Percentiles rank a stretch among this genome's conserved stretches.
Conservation (phyloP, 2,329 filamentous ascomycete species). For the Didymella sp. region DNA sequence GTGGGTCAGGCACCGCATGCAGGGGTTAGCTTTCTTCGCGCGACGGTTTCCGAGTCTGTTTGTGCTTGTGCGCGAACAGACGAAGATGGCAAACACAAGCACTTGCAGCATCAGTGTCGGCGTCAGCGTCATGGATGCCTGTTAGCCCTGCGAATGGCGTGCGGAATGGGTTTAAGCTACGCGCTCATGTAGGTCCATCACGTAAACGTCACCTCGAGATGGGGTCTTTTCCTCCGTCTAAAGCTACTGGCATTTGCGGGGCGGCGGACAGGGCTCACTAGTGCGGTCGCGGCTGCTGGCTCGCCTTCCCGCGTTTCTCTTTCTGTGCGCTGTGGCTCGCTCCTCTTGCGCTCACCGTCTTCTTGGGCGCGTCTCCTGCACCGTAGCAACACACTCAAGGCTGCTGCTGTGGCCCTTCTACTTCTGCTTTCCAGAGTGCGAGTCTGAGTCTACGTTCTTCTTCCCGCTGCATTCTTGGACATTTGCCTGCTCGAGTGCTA, state of each 20-base stretch:
- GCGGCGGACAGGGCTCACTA: constrained; percentile 15
- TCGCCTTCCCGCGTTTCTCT: constrained; percentile 15
- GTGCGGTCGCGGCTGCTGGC: constrained; percentile 18
- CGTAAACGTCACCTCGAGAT: constrained; percentile 12
- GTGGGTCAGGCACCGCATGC: constrained; percentile 16
- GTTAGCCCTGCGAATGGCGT: neutral
- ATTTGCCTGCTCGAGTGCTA: constrained; percentile 8
- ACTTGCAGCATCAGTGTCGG: constrained; percentile 4
- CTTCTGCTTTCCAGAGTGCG: neutral
- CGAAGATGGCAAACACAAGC: neutral
- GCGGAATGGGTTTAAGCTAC: neutral
- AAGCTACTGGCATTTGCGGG: constrained; percentile 13
- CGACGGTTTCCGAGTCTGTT: constrained; percentile 1
- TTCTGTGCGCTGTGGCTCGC: constrained; percentile 19
- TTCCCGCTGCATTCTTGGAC: constrained; percentile 1
- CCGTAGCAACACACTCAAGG: neutral
- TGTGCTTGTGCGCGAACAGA: constrained; percentile 3
- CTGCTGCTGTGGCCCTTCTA: neutral
- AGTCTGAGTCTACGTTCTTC: neutral
- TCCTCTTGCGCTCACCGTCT: constrained; percentile 26
- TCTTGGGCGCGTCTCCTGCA: constrained; percentile 19
- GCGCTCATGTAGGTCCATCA: constrained; percentile 12
- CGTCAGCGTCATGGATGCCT: constrained; percentile 9
- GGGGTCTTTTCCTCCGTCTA: constrained; percentile 4
- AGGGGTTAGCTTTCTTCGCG: constrained; percentile 7